A percentile compares a stretch with the other conserved stretches of the same genome.
Conservation (phyloP, 306 rosid species). For the Rosa chinensis region DNA sequence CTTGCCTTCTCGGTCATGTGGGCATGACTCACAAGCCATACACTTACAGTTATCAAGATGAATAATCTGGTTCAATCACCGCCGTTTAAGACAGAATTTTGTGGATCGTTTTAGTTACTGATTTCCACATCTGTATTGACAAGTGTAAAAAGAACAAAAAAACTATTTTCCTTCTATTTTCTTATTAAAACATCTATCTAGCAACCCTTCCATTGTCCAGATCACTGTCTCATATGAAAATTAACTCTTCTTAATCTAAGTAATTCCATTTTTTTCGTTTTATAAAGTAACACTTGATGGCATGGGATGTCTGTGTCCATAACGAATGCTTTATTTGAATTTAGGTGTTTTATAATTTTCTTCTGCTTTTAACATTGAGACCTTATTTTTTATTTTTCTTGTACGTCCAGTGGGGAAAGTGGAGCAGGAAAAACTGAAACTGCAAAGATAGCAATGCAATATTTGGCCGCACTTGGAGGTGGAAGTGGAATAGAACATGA, state of each 20-base stretch:
- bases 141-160: no score
- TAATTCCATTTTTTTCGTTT: neutral
- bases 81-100: no score
- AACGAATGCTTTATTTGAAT: neutral
- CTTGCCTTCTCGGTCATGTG: no score
- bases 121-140: no score
- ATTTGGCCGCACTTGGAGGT: constrained; percentile 95
- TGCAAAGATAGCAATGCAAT: constrained; percentile 98
- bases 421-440: constrained; percentile 99
- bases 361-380: neutral
- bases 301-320: neutral
- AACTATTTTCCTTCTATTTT: no score
- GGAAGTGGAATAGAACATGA: constrained; percentile 98
- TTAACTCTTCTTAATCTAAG: neutral
- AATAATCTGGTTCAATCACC: no score
- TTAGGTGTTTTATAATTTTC: neutral
- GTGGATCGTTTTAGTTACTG: no score
- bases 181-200: no score
- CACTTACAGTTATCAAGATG: no score
- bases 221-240: neutral
- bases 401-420: constrained; percentile 83
- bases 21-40: no score
- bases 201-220: neutral
- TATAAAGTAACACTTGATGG: neutral
- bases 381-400: neutral